Conservation (phyloP, 495 filamentous ascomycete genomes). For the Terfezia claveryi region DNA sequence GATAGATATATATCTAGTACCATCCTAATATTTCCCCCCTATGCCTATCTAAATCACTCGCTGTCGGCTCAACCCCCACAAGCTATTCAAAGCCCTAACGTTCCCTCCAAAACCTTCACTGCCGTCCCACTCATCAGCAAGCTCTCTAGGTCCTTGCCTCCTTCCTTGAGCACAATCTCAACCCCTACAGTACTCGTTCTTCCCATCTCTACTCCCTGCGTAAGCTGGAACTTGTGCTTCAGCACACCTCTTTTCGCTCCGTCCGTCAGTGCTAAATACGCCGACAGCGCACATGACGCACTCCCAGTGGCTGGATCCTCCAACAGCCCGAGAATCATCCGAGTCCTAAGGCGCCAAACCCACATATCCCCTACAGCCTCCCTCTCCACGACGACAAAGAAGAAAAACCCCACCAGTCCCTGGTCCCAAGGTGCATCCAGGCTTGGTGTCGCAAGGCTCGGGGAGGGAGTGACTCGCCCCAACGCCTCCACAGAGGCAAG, state of each 20-base stretch:
- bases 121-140: slow-evolving; percentile 34
- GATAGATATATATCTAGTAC: no score
- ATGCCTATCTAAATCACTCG: no score
- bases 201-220: slow-evolving; percentile 65
- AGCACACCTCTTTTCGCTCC: slow-evolving; percentile 23
- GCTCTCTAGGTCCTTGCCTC: slow-evolving; percentile 23
- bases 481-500: slow-evolving; percentile 29
- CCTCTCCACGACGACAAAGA: slow-evolving; percentile 26
- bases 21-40: no score
- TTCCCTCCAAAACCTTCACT: slow-evolving; percentile 36
- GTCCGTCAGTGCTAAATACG: slow-evolving; percentile 25
- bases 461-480: slow-evolving; percentile 14
- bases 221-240: slow-evolving; percentile 29
- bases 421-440: slow-evolving; percentile 37
- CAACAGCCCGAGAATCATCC: slow-evolving; percentile 33
- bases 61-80: no score
- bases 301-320: slow-evolving; percentile 54
- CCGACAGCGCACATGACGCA: slow-evolving; percentile 33
- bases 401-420: slow-evolving; percentile 34
- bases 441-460: slow-evolving; percentile 16
- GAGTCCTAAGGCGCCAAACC: slow-evolving; percentile 17
- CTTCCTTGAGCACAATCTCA: slow-evolving; percentile 21
- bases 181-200: slow-evolving; percentile 38
- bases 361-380: slow-evolving; percentile 13
- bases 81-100: slow-evolving; percentile 9